phyloP scores from a whole-genome alignment of 2,329 filamentous ascomycete species.

The Magnaporthiopsis rhizophila region DNA sequence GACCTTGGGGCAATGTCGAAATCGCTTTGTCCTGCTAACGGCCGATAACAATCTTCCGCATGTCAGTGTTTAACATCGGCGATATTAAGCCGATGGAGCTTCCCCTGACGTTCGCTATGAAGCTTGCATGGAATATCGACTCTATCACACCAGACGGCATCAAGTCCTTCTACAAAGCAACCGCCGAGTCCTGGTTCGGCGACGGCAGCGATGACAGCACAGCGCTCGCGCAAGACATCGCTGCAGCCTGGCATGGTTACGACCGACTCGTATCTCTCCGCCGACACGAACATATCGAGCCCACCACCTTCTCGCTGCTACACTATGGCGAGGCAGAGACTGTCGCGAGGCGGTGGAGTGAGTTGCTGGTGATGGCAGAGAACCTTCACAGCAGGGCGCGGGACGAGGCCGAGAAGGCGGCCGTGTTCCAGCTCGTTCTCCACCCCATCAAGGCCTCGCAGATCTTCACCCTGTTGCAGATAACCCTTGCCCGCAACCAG shows the following conservation, averaged over 20 bases:
- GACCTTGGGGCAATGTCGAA: neutral
- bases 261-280: slow-evolving; percentile 39
- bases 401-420: slow-evolving; percentile 33
- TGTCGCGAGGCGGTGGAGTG: slow-evolving; percentile 42
- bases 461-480: slow-evolving; percentile 42
- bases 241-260: slow-evolving; percentile 17
- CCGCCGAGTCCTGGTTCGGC: slow-evolving; percentile 40
- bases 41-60: slow-evolving; percentile 16
- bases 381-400: slow-evolving; percentile 33
- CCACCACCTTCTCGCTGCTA: slow-evolving; percentile 45
- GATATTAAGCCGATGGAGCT: slow-evolving; percentile 59
- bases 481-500: slow-evolving; percentile 39
- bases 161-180: slow-evolving; percentile 19
- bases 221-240: neutral
- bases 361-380: slow-evolving; percentile 35
- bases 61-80: slow-evolving; percentile 62
- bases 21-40: too few relatives aligned
- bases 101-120: slow-evolving; percentile 59
- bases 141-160: slow-evolving; percentile 29
- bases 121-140: slow-evolving; percentile 55
- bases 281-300: slow-evolving; percentile 52
- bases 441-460: slow-evolving; percentile 51
- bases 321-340: slow-evolving; percentile 53
- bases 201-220: slow-evolving; percentile 16
- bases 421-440: slow-evolving; percentile 53